A percentile compares a stretch with the other conserved stretches of the same genome.
These are phyloP conservation scores for Ricinus communis DNA, from an alignment of 345 rosid species.

Conservation along the genomic window DNA sequence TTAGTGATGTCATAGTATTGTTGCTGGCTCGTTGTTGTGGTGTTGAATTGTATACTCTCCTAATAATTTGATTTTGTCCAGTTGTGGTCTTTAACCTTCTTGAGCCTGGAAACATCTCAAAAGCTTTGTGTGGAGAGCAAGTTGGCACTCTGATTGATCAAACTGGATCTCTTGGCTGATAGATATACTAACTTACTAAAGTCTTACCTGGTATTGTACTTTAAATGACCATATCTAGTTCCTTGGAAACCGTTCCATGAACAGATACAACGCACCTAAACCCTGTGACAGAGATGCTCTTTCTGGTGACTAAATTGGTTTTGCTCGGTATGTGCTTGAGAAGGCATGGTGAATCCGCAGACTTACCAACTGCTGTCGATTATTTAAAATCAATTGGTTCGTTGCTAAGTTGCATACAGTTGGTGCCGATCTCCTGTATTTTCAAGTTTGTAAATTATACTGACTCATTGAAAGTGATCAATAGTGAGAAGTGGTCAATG, in stretches of 20 bases:
- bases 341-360: neutral
- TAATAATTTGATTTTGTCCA: constrained; percentile 5
- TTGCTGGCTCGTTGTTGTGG: neutral
- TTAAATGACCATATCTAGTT: neutral
- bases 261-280: neutral
- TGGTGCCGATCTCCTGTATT: neutral
- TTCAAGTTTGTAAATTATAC: neutral
- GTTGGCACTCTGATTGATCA: constrained; percentile 12
- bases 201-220: neutral
- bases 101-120: constrained; percentile 11
- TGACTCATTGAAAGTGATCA: neutral
- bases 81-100: constrained; percentile 14
- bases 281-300: neutral
- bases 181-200: neutral
- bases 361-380: neutral
- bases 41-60: neutral
- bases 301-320: neutral
- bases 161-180: constrained; percentile 10
- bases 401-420: neutral
- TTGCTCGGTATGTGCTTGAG: neutral
- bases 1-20: neutral
- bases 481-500: neutral
- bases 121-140: constrained; percentile 12
- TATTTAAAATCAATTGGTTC: neutral
- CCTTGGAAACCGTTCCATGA: neutral